These are phyloP conservation scores for Trapa incisa DNA, from an alignment of 345 rosid species.

Conservation along the genomic window DNA sequence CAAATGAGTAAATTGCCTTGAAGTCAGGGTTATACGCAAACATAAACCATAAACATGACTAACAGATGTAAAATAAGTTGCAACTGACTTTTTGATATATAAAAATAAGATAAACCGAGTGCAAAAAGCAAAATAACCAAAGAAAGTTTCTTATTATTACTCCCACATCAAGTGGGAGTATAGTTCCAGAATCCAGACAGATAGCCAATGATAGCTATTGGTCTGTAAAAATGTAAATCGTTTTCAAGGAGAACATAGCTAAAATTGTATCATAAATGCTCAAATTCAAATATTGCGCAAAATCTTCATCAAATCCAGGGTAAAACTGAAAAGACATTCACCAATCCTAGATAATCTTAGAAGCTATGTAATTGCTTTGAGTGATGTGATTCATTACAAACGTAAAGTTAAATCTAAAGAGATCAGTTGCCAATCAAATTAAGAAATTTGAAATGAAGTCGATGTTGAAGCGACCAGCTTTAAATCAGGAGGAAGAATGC, in stretches of 20 bases:
- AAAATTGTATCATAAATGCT: neutral
- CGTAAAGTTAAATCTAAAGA: neutral
- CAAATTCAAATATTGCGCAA: neutral
- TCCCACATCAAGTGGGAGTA: neutral
- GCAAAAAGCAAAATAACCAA: neutral
- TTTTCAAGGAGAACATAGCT: neutral
- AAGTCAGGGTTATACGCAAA: conserved; percentile 39
- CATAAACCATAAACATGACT: no score
- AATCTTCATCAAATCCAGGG: neutral
- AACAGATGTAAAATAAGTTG: no score
- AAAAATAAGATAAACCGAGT: neutral
- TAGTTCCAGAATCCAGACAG: neutral
- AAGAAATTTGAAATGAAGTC: neutral
- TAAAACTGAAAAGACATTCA: neutral
- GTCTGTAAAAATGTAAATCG: neutral
- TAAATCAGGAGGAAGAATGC: conserved; percentile 8
- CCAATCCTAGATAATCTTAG: neutral
- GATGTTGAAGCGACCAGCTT: neutral
- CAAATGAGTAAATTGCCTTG: conserved; percentile 74
- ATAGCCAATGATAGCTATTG: neutral
- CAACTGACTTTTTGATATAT: neutral
- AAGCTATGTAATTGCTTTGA: neutral
- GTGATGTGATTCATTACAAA: neutral
- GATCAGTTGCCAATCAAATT: neutral
- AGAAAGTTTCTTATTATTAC: neutral